phyloP scores from a whole-genome alignment of 495 filamentous ascomycete species.

The Rusavskia elegans region DNA sequence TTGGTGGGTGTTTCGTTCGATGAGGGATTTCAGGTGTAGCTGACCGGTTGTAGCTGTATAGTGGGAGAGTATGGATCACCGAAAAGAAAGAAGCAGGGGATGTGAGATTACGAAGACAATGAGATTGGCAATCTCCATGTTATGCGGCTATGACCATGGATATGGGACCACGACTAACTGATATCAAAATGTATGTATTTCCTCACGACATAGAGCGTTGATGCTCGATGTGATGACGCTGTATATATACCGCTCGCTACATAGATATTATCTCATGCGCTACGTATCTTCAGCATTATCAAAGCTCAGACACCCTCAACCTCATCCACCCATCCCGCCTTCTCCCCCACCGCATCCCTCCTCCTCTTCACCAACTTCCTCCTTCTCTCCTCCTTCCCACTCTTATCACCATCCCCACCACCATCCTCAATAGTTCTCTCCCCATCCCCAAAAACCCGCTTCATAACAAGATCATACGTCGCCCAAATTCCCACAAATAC shows the following conservation, averaged over 20 bases:
- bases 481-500: slow-evolving; percentile 48
- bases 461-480: slow-evolving; percentile 57
- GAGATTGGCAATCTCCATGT: no score
- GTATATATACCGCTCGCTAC: neutral
- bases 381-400: neutral
- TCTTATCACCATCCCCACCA: neutral
- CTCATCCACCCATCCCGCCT: neutral
- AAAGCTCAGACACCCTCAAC: neutral
- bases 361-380: neutral
- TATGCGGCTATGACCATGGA: no score
- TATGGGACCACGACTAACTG: no score
- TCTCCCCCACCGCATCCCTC: neutral
- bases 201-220: no score
- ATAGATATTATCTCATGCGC: no score
- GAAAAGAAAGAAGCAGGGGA: no score
- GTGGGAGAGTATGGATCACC: no score
- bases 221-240: neutral
- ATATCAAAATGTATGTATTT: no score
- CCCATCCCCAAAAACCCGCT: slow-evolving; percentile 65
- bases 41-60: no score
- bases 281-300: neutral
- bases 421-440: slow-evolving; percentile 48
- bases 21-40: no score
- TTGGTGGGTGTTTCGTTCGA: neutral
- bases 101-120: no score